Evolutionary conservation across 768 basidiomycete genomes (phyloP), one percentile per base, ranked within the genome.

Genomic region (Phaeotremella fagi): DNA sequence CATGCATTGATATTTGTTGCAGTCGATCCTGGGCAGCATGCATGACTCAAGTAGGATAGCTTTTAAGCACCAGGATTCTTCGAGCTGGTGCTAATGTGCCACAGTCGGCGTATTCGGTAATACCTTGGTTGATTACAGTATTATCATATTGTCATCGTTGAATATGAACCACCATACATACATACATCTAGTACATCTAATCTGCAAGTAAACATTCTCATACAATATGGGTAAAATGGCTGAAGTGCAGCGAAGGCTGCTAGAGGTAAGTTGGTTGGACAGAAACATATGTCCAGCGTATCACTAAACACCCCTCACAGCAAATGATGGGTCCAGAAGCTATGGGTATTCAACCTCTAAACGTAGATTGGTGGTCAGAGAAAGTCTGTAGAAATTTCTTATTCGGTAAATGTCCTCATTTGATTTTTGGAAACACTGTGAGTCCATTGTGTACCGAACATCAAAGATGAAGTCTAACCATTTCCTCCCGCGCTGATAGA

Each of bases 281-380:
- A n/a, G n/a, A n/a, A n/a, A n/a, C 37, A 24, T 20, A 2, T 36
- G 20, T 18, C 18, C 20, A n/a, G 3, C 27, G 12, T 16, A 26
- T 25, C 36, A 4, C 35, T 44, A 71, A 22, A 67, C 79, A 52
- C 80, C 79, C 78, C 55, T n/a, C 31, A 47, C 61, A 95, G 92
- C 92, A 95, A 92, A 95, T 94, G 90, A 97, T 97, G 92, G 94
- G 90, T n/a, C 88, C 94, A 42, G 94, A 99, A 78, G 91, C 95
- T 18, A 94, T 99, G 90, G 95, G 95, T 66, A 85, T 91, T 38
- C 84, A 88, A 41, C 90, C 88, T 64, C 85, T 86, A 61, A 92
- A 97, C 77, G 80, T 95, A 55, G 83, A 77, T 48, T 75, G 85
- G 59, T 92, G 91, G 88, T 89, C 92, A 76, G 91, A 94, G 66